phyloP scores from a whole-genome alignment of 2,329 filamentous ascomycete genomes.

The Talaromyces sp. region DNA sequence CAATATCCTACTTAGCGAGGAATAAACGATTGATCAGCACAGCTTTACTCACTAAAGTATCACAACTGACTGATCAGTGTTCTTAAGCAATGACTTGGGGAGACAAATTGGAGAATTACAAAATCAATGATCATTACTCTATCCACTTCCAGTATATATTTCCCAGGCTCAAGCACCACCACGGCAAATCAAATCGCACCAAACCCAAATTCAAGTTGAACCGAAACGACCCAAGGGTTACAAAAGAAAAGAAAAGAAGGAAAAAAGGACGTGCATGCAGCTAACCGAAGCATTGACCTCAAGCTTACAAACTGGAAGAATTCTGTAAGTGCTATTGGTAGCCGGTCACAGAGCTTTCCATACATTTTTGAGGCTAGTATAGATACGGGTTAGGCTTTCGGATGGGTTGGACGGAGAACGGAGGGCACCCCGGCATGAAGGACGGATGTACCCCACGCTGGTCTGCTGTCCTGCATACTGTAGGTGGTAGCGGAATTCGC shows the following conservation, averaged over 20 bases:
- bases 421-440: constrained; percentile 1
- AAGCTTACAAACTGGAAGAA: not conserved
- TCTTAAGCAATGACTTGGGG: not conserved
- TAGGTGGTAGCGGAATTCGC: not conserved
- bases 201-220: not conserved
- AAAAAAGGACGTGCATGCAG: constrained; percentile 12
- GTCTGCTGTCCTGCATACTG: not conserved
- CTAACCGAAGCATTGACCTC: constrained; percentile 10
- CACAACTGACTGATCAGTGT: not conserved
- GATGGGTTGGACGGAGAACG: constrained; percentile 3
- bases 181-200: not conserved
- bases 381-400: not conserved
- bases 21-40: not conserved
- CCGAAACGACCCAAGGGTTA: not conserved
- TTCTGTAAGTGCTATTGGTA: not conserved
- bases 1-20: not conserved
- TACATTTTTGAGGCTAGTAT: not conserved
- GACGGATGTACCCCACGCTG: constrained; percentile 5
- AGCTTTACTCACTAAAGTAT: not conserved
- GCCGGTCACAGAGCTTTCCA: not conserved
- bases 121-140: not conserved
- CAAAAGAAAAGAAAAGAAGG: not conserved
- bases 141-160: constrained; percentile 1
- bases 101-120: not conserved
- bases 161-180: not conserved